Base-by-base conservation (phyloP, 345 rosid species). In the Lumnitzera littorea region DNA sequence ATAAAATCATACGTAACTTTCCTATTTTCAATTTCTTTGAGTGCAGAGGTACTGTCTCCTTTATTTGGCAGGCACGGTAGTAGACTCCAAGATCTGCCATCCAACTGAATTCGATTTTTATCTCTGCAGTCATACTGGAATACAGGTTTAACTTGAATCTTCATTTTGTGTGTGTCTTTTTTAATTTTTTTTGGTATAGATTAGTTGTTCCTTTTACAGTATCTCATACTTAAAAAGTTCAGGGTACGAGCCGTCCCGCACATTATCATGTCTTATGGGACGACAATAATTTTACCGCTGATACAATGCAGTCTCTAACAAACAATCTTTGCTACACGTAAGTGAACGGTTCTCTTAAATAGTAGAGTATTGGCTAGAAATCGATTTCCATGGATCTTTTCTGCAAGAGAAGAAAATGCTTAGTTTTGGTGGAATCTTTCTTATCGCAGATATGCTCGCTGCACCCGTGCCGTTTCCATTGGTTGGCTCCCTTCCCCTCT, bases 211-310 rank as follows among this genome's bases (percentile, higher is more conserved):
- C 24, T 46, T 57, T 27, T 8, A 55, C 63, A 5, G 31, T 27
- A 41, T 14, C 24, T 2, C 3, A 15, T 60, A 24, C 54, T 60
- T 49, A 24, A 48, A 2, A 36, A 64, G 41, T 55, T 60, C 78
- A 91, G 98, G 98, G 97, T 4, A 92, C 97, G 24, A 87, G 96
- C 60, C 89, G 98, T 48, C 98, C 98, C 0, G 97, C 98, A 12
- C 98, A 92, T 67, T 92, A 89, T 62, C 98, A 92, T 60, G 97
- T 89, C 48, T 79, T 92, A 3, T 87, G 96, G 94, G 98, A 92
- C 67, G 98, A 92, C 72, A 92, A 92, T 82, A 81, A 86, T 51
- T 92, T 92, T 53, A 66, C 84, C 8, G 97, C 98, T 24, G 97
- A 92, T 74, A 88, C 79, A 53, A 72, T 92, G 50, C 98, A 89